phyloP scores from a whole-genome alignment of 2,329 filamentous ascomycete species.

The Fusarium newnesense region DNA sequence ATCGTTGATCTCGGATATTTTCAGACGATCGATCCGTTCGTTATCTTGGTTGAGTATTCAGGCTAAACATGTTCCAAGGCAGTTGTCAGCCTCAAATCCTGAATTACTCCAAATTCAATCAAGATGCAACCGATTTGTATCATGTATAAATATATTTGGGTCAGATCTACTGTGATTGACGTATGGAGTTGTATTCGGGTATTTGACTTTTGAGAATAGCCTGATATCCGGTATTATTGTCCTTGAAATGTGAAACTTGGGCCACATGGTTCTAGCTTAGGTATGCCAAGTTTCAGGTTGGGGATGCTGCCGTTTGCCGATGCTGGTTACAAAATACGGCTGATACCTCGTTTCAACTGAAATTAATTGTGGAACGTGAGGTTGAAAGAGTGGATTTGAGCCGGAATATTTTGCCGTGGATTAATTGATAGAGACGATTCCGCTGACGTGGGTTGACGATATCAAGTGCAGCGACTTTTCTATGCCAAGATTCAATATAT shows the following conservation, averaged over 20 bases:
- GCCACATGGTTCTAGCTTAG: background rate
- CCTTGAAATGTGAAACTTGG: constrained; percentile 11
- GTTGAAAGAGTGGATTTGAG: background rate
- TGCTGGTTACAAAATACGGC: background rate
- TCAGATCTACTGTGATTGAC: background rate
- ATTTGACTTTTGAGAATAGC: constrained; percentile 6
- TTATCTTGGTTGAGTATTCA: background rate
- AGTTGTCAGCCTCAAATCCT: background rate
- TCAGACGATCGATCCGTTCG: background rate
- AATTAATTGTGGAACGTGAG: constrained; percentile 8
- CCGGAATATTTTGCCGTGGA: background rate
- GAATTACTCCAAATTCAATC: background rate
- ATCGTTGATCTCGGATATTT: background rate
- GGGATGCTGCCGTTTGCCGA: background rate
- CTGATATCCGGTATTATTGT: constrained; percentile 5
- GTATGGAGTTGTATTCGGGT: background rate
- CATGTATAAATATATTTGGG: background rate
- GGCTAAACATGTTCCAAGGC: background rate
- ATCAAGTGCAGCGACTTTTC: background rate
- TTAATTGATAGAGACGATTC: background rate
- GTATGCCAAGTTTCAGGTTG: constrained; percentile 10
- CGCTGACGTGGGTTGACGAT: background rate
- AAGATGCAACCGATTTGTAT: background rate
- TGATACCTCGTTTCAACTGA: constrained; percentile 8
- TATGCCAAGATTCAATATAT: background rate